Percentiles rank a stretch among this genome's conserved stretches.
These are phyloP conservation scores for Chlorella sorokiniana DNA, from an alignment of 139 green algal species.

Conservation along the genomic window DNA sequence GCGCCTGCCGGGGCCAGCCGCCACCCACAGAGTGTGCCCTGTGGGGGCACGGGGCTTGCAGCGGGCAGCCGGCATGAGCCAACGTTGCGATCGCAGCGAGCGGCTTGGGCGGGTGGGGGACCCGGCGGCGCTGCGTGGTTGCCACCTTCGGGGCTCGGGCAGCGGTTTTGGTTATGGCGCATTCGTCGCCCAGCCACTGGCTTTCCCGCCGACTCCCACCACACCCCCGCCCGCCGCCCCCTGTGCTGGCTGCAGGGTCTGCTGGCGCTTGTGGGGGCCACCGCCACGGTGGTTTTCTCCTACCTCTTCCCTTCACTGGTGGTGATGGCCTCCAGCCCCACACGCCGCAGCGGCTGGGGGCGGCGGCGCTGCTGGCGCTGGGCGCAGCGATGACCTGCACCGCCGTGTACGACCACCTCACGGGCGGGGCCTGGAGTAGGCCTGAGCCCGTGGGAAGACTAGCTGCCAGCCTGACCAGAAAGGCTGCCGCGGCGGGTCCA, in stretches of 20 bases:
- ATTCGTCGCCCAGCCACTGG: neutral
- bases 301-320: slow-evolving; percentile 36
- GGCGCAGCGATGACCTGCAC: neutral
- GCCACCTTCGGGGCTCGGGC: too few relatives aligned
- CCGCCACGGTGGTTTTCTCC: slow-evolving; percentile 42
- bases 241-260: neutral
- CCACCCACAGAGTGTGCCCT: neutral
- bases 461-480: too few relatives aligned
- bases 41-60: too few relatives aligned
- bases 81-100: too few relatives aligned
- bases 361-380: slow-evolving; percentile 1
- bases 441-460: too few relatives aligned
- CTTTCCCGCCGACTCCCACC: neutral
- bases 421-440: slow-evolving; percentile 7
- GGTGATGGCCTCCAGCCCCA: neutral
- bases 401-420: slow-evolving; percentile 13
- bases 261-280: slow-evolving; percentile 32
- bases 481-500: too few relatives aligned
- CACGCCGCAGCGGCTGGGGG: neutral
- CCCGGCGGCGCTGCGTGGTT: too few relatives aligned
- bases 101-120: too few relatives aligned
- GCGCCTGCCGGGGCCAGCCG: neutral
- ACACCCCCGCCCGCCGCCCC: neutral
- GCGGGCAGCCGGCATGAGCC: too few relatives aligned
- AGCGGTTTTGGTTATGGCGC: too few relatives aligned